These are phyloP conservation scores for Aspergillus unguis DNA, from an alignment of 2,329 filamentous ascomycete genomes.

Conservation along the genomic window DNA sequence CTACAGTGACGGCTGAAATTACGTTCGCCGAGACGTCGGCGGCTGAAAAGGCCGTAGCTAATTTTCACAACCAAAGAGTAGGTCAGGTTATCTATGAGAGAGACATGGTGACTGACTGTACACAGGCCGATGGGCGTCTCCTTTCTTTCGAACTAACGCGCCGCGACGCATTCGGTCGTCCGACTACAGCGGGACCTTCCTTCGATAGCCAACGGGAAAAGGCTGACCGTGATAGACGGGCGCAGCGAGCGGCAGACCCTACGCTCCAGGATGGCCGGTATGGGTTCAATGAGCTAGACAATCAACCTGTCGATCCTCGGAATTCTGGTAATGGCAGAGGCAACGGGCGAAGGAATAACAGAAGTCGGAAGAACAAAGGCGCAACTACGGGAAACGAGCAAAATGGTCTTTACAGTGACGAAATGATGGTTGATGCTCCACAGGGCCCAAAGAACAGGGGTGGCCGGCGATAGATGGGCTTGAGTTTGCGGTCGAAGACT, in stretches of 20 bases:
- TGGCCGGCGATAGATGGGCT: slow-evolving; percentile 15
- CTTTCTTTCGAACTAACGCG: slow-evolving; percentile 53
- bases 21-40: slow-evolving; percentile 53
- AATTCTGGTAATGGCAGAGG: slow-evolving; percentile 9
- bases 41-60: slow-evolving; percentile 59
- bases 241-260: slow-evolving; percentile 34
- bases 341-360: slow-evolving; percentile 15
- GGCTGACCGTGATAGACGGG: slow-evolving; percentile 38
- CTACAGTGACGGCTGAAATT: slow-evolving; percentile 60
- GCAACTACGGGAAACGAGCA: slow-evolving; percentile 17
- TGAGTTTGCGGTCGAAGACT: too few relatives aligned
- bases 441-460: slow-evolving; percentile 21
- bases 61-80: slow-evolving; percentile 62
- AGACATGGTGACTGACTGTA: slow-evolving; percentile 20
- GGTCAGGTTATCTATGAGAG: slow-evolving; percentile 7
- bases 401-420: slow-evolving; percentile 37
- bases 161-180: slow-evolving; percentile 14
- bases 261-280: slow-evolving; percentile 39
- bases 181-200: slow-evolving; percentile 11
- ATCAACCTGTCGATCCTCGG: slow-evolving; percentile 8
- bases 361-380: slow-evolving; percentile 14
- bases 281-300: slow-evolving; percentile 32
- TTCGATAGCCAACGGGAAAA: slow-evolving; percentile 40
- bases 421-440: slow-evolving; percentile 40
- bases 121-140: slow-evolving; percentile 57